These are phyloP conservation scores for Urochloa ruziziensis DNA, from an alignment of 176 grass and related monocot genomes.

Conservation along the genomic window DNA sequence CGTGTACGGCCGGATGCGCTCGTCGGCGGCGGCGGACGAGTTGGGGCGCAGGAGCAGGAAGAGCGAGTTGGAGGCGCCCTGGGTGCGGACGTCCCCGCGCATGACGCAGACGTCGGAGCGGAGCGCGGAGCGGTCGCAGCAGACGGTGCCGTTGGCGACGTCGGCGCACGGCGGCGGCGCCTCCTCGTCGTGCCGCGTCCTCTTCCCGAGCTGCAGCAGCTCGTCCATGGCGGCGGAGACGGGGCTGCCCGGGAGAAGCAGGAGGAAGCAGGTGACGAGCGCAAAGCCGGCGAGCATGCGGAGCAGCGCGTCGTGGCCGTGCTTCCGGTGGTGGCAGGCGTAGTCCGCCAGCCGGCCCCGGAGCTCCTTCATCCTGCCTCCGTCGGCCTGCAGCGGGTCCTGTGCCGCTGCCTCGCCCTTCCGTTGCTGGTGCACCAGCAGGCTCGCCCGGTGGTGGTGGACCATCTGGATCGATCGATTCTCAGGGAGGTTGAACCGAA, in stretches of 20 bases:
- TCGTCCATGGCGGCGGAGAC: conserved; percentile 42
- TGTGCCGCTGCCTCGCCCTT: conserved; percentile 1
- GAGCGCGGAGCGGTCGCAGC: conserved; percentile 41
- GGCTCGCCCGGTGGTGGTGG: conserved; percentile 39
- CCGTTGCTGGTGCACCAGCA: conserved; percentile 30
- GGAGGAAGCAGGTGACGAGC: conserved; percentile 29
- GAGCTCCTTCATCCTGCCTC: conserved; percentile 26
- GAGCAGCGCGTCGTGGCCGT: conserved; percentile 39
- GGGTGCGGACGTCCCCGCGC: conserved; percentile 45
- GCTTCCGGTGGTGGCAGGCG: conserved; percentile 44
- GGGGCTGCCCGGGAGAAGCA: conserved; percentile 28
- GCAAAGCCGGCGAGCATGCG: conserved; percentile 32
- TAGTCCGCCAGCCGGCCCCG: conserved; percentile 16
- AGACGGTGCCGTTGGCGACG: conserved; percentile 30
- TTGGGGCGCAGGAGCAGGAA: conserved; percentile 12
- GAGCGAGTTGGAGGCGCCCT: conserved; percentile 28
- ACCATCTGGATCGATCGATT: conserved; percentile 46
- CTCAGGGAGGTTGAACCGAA: too few species aligned
- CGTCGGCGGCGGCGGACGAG: background rate
- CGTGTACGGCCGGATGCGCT: conserved; percentile 45
- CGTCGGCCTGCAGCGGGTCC: conserved; percentile 19
- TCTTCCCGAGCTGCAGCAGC: conserved; percentile 28
- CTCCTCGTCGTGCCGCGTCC: background rate
- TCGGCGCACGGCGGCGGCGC: background rate
- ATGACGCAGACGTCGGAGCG: conserved; percentile 61